phyloP scores from a whole-genome alignment of 108 stramenopile species.

The Pseudonitzschia pungens region DNA sequence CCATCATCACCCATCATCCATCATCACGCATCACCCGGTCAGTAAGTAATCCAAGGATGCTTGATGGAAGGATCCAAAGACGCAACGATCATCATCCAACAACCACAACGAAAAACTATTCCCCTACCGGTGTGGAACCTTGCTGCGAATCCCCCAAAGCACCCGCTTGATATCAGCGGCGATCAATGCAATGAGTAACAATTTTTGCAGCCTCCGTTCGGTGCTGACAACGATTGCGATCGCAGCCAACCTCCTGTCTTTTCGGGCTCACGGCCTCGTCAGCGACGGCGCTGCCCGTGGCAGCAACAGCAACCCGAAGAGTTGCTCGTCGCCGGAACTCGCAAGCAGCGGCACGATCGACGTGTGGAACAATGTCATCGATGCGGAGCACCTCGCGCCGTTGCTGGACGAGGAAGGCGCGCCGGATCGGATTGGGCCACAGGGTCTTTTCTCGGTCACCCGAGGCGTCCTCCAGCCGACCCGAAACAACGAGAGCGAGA shows the following conservation, averaged over 20 bases:
- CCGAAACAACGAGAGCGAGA: background rate
- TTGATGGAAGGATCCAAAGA: no score
- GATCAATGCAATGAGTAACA: background rate
- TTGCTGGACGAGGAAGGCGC: slow-evolving; percentile 22
- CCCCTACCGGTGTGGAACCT: no score
- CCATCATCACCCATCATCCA: no score
- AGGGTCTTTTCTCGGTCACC: slow-evolving; percentile 14
- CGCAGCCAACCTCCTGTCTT: background rate
- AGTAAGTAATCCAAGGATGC: no score
- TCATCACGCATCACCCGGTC: no score
- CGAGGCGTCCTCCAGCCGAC: no score
- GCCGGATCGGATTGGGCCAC: slow-evolving; percentile 24
- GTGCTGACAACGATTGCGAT: background rate
- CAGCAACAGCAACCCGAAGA: background rate
- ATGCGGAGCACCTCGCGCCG: background rate
- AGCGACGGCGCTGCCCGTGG: background rate
- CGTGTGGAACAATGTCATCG: slow-evolving; percentile 31
- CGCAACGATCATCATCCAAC: no score
- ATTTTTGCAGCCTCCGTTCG: background rate
- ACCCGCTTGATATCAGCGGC: no score
- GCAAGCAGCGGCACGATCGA: background rate
- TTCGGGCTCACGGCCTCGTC: background rate
- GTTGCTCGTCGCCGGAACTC: no score
- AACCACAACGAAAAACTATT: no score
- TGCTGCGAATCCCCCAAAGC: no score